Conservation (phyloP, 176 grass and related monocot genomes). For the Ampelocalamus luodianensis region DNA sequence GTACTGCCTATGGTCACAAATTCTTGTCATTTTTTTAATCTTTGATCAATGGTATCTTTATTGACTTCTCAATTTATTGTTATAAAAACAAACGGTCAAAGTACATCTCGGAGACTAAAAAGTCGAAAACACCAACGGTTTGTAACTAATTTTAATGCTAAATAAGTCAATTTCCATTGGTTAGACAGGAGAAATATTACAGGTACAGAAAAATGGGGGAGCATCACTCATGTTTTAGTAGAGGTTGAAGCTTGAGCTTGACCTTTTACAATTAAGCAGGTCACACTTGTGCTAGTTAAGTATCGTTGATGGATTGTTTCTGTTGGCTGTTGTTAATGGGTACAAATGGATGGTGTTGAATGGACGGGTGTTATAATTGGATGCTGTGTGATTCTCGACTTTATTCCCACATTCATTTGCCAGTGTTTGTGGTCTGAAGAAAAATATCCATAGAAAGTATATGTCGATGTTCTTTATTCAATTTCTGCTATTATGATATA, state of each 20-base stretch:
- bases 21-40: background rate
- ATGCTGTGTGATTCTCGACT: background rate
- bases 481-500: conserved; percentile 28
- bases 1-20: background rate
- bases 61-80: background rate
- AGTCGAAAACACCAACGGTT: background rate
- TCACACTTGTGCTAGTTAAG: background rate
- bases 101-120: background rate
- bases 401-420: conserved; percentile 7
- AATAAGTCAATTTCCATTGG: conserved; percentile 3
- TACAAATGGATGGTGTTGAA: background rate
- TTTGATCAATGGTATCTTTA: background rate
- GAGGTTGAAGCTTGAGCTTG: background rate
- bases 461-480: conserved; percentile 23
- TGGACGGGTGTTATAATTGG: background rate
- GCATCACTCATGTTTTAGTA: background rate
- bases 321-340: background rate
- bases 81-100: background rate
- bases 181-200: background rate
- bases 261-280: background rate
- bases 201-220: background rate
- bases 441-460: conserved; percentile 22
- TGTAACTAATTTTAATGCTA: background rate
- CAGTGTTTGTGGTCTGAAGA: conserved; percentile 16
- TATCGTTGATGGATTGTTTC: conserved; percentile 10